Evolutionary conservation across 768 basidiomycete genomes (phyloP).

Genomic region (Multifurca ochricompacta): DNA sequence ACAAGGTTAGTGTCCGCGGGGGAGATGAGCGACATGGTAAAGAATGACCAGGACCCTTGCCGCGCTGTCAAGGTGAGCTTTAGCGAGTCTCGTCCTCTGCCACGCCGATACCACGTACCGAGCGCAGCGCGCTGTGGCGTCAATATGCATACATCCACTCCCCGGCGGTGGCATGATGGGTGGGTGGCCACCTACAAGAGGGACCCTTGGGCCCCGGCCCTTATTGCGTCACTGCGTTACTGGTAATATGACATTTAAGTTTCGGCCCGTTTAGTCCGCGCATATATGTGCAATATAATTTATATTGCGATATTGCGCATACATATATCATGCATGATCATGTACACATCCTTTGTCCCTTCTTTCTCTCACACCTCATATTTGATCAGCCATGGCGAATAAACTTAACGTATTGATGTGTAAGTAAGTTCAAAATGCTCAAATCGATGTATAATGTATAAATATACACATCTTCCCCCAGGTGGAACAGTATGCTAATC

Average conservation of each 20-base stretch:
- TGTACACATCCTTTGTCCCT: not conserved
- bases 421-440: constrained; percentile 30
- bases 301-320: too few relatives aligned
- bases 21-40: constrained; percentile 19
- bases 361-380: not conserved
- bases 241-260: too few relatives aligned
- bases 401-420: constrained; percentile 71
- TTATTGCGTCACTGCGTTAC: constrained; percentile 3
- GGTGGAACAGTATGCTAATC: constrained; percentile 40
- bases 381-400: constrained; percentile 1
- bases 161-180: too few relatives aligned
- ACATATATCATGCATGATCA: too few relatives aligned
- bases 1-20: constrained; percentile 45
- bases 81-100: constrained; percentile 6
- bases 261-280: not conserved
- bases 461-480: constrained; percentile 27
- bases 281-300: not conserved
- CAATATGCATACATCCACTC: not conserved
- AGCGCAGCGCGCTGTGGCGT: not conserved
- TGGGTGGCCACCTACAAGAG: too few relatives aligned
- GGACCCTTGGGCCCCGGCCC: too few relatives aligned
- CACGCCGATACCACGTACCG: constrained; percentile 17
- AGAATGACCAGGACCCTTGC: constrained; percentile 17
- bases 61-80: constrained; percentile 12
- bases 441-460: constrained; percentile 2